Base-by-base conservation (phyloP, 495 filamentous ascomycete genomes). In the Xylaria flabelliformis region DNA sequence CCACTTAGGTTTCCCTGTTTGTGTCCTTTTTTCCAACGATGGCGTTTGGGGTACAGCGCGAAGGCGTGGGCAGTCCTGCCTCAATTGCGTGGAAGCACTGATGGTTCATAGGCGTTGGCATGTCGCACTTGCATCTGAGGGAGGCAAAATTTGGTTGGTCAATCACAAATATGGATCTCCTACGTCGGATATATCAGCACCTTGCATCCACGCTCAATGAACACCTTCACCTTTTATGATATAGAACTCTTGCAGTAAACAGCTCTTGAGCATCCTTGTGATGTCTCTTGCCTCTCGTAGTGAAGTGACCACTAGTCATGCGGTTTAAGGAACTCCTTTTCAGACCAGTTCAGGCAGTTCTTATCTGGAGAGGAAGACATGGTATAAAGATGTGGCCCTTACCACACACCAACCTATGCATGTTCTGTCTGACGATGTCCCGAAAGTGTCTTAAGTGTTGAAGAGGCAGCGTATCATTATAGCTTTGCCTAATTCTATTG, bases 21-120 rank as follows among this genome's bases (percentile, higher is more conserved):
- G 21, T 46, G 39, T 15, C 48, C 36, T 21, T 24, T 26, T 32
- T 26, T 9, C 21, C 53, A n/a, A 59, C 10, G 19, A 39, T 4
- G 69, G 69, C 69, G 69, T 71, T 64, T n/a, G 41, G 69, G 21
- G 58, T 55, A 56, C 34, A 64, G 59, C 32, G 15, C 36, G 13
- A 46, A 36, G 59, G 32, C 46, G 64, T 56, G 36, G 69, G 48
- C n/a, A 71, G 55, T 34, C n/a, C 46, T 71, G 69, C 46, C 32
- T 71, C 42, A 29, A 64, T 19, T 21, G 61, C 21, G 48, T 55
- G 59, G 21, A 32, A 64, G 59, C 68, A 64, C 32, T 26, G 46
- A 26, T 51, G 41, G 58, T 51, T 62, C 19, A 8, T 15, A 9
- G 69, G 69, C 69, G 69, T 71, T 71, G 46, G 36, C 56, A 63